These are phyloP conservation scores for Incumbomyces lentus DNA, from an alignment of 2,329 filamentous ascomycete species.

Conservation along the genomic window DNA sequence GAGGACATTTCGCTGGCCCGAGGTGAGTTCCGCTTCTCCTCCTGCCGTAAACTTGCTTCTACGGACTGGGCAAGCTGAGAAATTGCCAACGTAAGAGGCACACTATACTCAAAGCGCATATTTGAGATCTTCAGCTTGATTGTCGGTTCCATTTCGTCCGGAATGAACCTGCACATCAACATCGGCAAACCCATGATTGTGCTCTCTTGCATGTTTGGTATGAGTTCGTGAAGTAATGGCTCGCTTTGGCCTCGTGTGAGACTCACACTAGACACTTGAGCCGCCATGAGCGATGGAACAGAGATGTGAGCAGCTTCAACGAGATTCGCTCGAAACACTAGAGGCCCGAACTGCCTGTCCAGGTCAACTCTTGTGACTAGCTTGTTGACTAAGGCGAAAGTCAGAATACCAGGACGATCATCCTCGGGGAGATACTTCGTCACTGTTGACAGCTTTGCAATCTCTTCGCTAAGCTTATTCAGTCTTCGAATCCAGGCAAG, in stretches of 20 bases:
- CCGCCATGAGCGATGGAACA: slow-evolving; percentile 68
- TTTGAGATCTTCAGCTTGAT: slow-evolving; percentile 82
- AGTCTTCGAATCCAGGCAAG: slow-evolving; percentile 58
- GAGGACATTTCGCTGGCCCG: slow-evolving; percentile 16
- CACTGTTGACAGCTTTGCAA: slow-evolving; percentile 73
- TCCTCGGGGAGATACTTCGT: slow-evolving; percentile 94
- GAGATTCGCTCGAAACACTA: slow-evolving; percentile 49
- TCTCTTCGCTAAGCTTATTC: slow-evolving; percentile 62
- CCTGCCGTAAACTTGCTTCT: slow-evolving; percentile 52
- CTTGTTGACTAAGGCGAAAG: slow-evolving; percentile 56
- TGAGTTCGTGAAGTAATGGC: slow-evolving; percentile 58
- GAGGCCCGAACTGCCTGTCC: slow-evolving; percentile 57
- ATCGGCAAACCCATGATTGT: slow-evolving; percentile 42
- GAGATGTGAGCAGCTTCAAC: slow-evolving; percentile 72
- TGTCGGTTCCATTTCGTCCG: slow-evolving; percentile 86
- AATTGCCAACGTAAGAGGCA: slow-evolving; percentile 71
- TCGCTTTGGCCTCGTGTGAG: slow-evolving; percentile 58
- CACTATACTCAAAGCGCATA: slow-evolving; percentile 75
- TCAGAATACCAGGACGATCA: slow-evolving; percentile 79
- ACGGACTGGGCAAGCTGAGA: slow-evolving; percentile 59
- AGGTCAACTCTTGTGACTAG: slow-evolving; percentile 53
- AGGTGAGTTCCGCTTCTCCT: slow-evolving; percentile 47
- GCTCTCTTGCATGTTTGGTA: slow-evolving; percentile 28
- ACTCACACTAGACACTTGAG: slow-evolving; percentile 57
- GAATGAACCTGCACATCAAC: slow-evolving; percentile 80